These are phyloP conservation scores for Grigorovia jiainica DNA, from an alignment of 805 yeast genomes.

Conservation along the genomic window DNA sequence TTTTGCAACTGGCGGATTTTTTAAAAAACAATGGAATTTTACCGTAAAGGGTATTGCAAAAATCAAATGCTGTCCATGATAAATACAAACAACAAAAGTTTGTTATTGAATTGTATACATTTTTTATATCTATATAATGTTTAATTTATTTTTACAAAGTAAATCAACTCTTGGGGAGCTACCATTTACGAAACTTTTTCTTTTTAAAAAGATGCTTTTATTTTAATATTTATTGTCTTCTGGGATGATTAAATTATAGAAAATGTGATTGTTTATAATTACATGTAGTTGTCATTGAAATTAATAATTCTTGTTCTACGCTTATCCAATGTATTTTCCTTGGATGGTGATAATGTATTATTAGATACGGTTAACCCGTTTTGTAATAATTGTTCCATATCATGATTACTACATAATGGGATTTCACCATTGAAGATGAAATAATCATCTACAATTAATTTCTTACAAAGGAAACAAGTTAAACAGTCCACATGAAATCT, in stretches of 20 bases:
- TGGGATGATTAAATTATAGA: too few species aligned
- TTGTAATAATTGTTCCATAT: constrained; percentile 22
- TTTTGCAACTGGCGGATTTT: too few species aligned
- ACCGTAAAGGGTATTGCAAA: too few species aligned
- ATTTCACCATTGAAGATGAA: constrained; percentile 23
- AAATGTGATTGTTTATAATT: neutral
- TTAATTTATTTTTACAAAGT: too few species aligned
- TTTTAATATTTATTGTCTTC: too few species aligned
- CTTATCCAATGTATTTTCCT: constrained; percentile 17
- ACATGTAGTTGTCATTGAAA: constrained; percentile 7
- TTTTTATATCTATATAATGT: too few species aligned
- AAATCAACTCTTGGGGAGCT: too few species aligned
- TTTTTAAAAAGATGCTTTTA: too few species aligned
- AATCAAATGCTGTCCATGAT: too few species aligned
- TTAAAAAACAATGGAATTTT: too few species aligned
- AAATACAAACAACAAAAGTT: neutral
- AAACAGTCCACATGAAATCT: constrained; percentile 74
- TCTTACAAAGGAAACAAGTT: constrained; percentile 53
- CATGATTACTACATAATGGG: constrained; percentile 25
- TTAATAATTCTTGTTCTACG: constrained; percentile 27
- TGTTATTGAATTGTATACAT: neutral
- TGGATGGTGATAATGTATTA: neutral
- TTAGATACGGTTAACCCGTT: constrained; percentile 1
- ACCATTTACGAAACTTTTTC: too few species aligned
- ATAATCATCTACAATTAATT: constrained; percentile 45